Evolutionary conservation across 73 alveolate species (phyloP).

Genomic region (Uronychia binucleata): DNA sequence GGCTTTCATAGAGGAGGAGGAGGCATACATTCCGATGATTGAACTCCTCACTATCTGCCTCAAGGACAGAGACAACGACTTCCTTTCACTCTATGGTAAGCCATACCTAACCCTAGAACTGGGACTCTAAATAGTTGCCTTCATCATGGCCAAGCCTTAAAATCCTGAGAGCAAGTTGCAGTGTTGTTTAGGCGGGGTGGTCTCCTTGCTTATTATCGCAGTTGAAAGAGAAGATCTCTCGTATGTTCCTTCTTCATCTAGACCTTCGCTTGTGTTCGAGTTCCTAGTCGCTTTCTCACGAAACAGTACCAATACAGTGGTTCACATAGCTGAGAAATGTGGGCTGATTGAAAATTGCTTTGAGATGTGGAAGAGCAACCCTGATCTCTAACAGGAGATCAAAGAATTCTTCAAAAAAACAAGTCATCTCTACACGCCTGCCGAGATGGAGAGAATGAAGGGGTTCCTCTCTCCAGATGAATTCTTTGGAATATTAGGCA

Average conservation of each 20-base stretch:
- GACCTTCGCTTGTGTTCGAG: constrained; percentile 1
- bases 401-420: constrained; percentile 2
- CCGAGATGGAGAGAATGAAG: not conserved
- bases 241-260: constrained; percentile 8
- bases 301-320: constrained; percentile 19
- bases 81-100: not conserved
- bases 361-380: not conserved
- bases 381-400: not conserved
- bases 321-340: constrained; percentile 28
- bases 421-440: not conserved
- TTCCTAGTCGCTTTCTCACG: constrained; percentile 1
- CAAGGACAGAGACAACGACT: constrained; percentile 18
- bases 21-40: constrained; percentile 17
- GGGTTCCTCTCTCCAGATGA: not conserved
- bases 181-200: constrained; percentile 34
- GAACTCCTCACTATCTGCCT: constrained; percentile 28
- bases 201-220: constrained; percentile 7
- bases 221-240: constrained; percentile 10
- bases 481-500: constrained; percentile 6
- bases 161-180: constrained; percentile 35
- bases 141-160: not conserved
- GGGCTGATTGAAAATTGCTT: constrained; percentile 6
- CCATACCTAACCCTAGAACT: constrained; percentile 8
- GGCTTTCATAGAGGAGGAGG: constrained; percentile 15
- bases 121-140: not conserved